A percentile compares a stretch with the other conserved stretches of the same genome.
phyloP scores from a whole-genome alignment of 2,329 filamentous ascomycete genomes.

The Nakataea oryzae region DNA sequence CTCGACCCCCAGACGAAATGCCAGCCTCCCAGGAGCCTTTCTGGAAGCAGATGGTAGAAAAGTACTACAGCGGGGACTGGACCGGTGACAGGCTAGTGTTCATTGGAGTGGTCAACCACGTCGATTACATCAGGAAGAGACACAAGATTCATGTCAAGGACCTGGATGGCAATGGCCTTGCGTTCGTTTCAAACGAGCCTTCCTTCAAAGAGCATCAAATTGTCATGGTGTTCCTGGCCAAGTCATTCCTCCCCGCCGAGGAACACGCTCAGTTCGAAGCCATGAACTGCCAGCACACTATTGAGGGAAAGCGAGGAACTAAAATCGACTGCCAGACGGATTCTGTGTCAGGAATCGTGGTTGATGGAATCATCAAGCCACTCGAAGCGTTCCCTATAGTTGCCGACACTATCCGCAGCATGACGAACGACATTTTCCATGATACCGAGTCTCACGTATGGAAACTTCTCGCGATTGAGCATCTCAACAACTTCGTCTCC shows the following conservation, averaged over 20 bases:
- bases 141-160: neutral
- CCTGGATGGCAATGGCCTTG: neutral
- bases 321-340: neutral
- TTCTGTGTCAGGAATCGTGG: neutral
- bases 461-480: neutral
- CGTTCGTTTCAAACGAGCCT: neutral
- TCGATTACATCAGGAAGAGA: neutral
- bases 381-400: conserved; percentile 10
- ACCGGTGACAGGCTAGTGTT: neutral
- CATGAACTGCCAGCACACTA: neutral
- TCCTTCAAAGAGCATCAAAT: neutral
- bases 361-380: neutral
- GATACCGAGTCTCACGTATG: neutral
- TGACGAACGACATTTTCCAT: too few relatives aligned
- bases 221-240: neutral
- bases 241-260: neutral
- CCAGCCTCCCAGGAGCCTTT: too few relatives aligned
- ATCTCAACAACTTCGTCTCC: neutral
- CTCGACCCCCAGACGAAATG: too few relatives aligned
- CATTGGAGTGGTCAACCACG: neutral
- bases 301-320: neutral
- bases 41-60: too few relatives aligned
- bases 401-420: neutral
- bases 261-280: neutral
- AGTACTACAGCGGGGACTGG: neutral